Base-by-base conservation (phyloP, 106 monocot genomes). In the Chionographis japonica region DNA sequence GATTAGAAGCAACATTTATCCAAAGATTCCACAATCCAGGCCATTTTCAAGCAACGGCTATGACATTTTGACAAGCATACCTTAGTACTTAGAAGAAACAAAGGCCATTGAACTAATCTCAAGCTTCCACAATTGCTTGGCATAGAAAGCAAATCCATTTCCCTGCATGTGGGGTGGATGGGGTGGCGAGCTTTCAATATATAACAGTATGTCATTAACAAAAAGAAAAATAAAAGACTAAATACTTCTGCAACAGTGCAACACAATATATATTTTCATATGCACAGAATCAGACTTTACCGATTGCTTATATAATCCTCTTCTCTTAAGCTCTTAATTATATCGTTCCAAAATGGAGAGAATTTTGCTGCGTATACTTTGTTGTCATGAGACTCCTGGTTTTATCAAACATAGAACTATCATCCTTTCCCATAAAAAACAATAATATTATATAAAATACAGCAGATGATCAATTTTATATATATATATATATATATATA, bases 341-440 rank as follows among this genome's bases (percentile, higher is more conserved):
- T 98, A 57, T 98, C 98, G 83, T 98, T 98, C 98, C 98, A 98
- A 69, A 93, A 98, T 42, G 98, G 98, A 61, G 93, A 72, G 60
- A 98, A 98, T 58, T 46, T 87, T 39, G 85, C 83, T 16, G 98
- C 98, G 81, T 87, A 15, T 16, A 61, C 70, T 64, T 90, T 89
- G 58, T 70, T 71, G 52, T 80, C 81, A 52, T 81, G 50, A 59
- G 71, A 13, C 40, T 80, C 85, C 85, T 88, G 53, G 61, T 66
- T 39, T 37, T 3, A 40, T 16, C 58, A 37, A 72, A 40, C 10
- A 40, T 3, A 16, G 40, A 68, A 53, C 12, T 38, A 7, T 67
- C 46, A 46, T 53, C 37, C 4, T 15, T 52, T 16, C 1, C 1
- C 19, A 52, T 42, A 27, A 27, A 52, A 50, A 35, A 50, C 4